Percentiles rank a stretch among this genome's conserved stretches.
These are phyloP conservation scores for Ganoderma sp. DNA, from an alignment of 1,284 basidiomycete species.

Conservation along the genomic window DNA sequence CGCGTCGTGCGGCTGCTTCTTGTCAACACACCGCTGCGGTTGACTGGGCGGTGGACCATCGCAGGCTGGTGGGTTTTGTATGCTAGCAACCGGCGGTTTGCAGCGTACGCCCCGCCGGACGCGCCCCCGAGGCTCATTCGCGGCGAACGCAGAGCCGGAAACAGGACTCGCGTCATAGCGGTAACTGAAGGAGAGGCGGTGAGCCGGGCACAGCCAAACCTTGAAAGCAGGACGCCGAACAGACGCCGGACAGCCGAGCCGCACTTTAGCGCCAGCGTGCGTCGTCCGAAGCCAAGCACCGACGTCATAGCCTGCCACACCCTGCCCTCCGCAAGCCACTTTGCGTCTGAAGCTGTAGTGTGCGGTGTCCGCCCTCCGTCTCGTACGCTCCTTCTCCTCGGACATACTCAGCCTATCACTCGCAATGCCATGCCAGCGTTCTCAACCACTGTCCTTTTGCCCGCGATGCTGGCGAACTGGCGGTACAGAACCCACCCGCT, in stretches of 20 bases:
- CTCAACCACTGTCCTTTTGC: background rate
- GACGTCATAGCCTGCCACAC: constrained; percentile 29
- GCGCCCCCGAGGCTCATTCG: constrained; percentile 25
- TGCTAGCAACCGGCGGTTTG: constrained; percentile 31
- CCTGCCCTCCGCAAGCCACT: constrained; percentile 21
- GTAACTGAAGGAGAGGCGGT: constrained; percentile 38
- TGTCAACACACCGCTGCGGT: constrained; percentile 25
- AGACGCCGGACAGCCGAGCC: constrained; percentile 24
- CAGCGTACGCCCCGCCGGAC: constrained; percentile 28
- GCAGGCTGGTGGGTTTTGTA: constrained; percentile 40
- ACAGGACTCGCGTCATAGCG: constrained; percentile 32
- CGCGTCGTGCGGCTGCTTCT: constrained; percentile 27
- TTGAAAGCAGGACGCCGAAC: constrained; percentile 12
- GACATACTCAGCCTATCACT: background rate
- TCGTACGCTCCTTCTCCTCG: background rate
- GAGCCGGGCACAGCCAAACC: constrained; percentile 30
- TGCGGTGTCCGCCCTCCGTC: constrained; percentile 20
- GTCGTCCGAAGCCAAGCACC: constrained; percentile 5
- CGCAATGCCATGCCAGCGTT: constrained; percentile 1
- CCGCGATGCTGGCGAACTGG: background rate
- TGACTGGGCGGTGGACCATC: constrained; percentile 26
- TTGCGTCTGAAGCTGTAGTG: constrained; percentile 27
- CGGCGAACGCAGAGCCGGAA: constrained; percentile 34
- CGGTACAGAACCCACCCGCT: background rate
- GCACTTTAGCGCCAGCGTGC: constrained; percentile 19